A percentile compares a stretch with the other conserved stretches of the same genome.
These are phyloP conservation scores for Knoxdaviesia proteae DNA, from an alignment of 2,329 filamentous ascomycete species.

Conservation along the genomic window DNA sequence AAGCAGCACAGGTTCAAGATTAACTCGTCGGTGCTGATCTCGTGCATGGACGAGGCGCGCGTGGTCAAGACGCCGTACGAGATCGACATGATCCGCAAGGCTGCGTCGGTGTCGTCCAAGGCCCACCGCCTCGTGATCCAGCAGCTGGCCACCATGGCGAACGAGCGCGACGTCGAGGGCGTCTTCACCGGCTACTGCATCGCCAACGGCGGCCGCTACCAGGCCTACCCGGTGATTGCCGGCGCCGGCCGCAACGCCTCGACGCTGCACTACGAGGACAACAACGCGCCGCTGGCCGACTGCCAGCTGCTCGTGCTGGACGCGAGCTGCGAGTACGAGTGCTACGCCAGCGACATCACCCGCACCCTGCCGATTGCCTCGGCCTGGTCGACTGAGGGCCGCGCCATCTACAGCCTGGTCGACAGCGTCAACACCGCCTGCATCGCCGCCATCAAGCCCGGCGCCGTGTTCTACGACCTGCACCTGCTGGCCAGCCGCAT, in stretches of 20 bases:
- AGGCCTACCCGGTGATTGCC: constrained; percentile 80
- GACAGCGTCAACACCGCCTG: constrained; percentile 62
- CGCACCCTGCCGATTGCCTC: constrained; percentile 66
- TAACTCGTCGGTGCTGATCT: constrained; percentile 32
- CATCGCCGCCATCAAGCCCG: constrained; percentile 47
- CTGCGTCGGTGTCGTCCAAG: constrained; percentile 57
- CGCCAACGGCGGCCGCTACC: constrained; percentile 47
- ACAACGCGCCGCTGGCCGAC: constrained; percentile 49
- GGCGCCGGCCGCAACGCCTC: constrained; percentile 66
- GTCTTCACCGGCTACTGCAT: constrained; percentile 55
- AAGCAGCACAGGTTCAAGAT: constrained; percentile 10
- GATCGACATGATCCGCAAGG: constrained; percentile 58
- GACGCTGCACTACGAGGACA: constrained; percentile 70
- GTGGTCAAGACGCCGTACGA: constrained; percentile 78
- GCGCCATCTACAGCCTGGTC: constrained; percentile 58
- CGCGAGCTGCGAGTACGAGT: constrained; percentile 65
- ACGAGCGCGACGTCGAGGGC: constrained; percentile 70
- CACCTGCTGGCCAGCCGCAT: constrained; percentile 54
- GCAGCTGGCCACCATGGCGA: constrained; percentile 39
- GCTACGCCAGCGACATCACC: constrained; percentile 81
- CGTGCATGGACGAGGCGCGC: constrained; percentile 60
- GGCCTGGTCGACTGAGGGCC: constrained; percentile 43
- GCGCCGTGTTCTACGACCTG: constrained; percentile 48
- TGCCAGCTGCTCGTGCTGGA: constrained; percentile 66
- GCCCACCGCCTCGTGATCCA: constrained; percentile 58